A percentile compares a stretch with the other conserved stretches of the same genome.
phyloP scores from a whole-genome alignment of 208 protist species.

The Acanthamoeba lenticulata region DNA sequence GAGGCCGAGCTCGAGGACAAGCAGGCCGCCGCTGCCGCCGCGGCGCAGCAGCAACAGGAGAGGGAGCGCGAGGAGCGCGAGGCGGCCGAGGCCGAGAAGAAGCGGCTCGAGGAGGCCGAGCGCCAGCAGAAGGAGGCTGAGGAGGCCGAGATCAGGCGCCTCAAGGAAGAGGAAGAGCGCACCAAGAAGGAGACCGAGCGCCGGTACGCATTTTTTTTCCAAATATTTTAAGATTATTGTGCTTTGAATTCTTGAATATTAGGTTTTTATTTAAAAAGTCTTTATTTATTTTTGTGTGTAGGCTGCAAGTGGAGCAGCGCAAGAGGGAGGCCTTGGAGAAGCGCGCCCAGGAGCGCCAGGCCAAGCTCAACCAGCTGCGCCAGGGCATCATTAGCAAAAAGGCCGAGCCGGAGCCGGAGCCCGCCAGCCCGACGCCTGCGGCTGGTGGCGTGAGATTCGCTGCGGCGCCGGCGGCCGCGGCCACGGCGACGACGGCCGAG shows the following conservation, averaged over 20 bases:
- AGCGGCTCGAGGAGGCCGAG: not conserved
- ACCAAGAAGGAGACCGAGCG: constrained; percentile 3
- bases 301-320: not conserved
- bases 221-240: too few species aligned
- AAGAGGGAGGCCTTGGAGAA: not conserved
- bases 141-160: not conserved
- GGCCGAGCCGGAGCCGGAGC: not conserved
- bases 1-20: not conserved
- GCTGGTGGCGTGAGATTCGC: not conserved
- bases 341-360: constrained; percentile 6
- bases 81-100: not conserved
- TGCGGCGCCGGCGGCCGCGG: not conserved
- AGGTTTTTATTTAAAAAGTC: too few species aligned
- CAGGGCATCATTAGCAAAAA: not conserved
- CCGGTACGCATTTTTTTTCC: not conserved
- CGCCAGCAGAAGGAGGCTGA: not conserved
- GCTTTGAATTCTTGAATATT: too few species aligned
- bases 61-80: not conserved
- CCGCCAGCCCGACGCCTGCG: not conserved
- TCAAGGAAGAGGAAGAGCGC: not conserved
- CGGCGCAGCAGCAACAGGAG: not conserved
- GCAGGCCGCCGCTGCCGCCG: not conserved
- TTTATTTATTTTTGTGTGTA: too few species aligned
- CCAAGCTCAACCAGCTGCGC: constrained; percentile 14
- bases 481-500: not conserved